phyloP scores from a whole-genome alignment of 805 yeast genomes.

The Blastobotrys parvus region DNA sequence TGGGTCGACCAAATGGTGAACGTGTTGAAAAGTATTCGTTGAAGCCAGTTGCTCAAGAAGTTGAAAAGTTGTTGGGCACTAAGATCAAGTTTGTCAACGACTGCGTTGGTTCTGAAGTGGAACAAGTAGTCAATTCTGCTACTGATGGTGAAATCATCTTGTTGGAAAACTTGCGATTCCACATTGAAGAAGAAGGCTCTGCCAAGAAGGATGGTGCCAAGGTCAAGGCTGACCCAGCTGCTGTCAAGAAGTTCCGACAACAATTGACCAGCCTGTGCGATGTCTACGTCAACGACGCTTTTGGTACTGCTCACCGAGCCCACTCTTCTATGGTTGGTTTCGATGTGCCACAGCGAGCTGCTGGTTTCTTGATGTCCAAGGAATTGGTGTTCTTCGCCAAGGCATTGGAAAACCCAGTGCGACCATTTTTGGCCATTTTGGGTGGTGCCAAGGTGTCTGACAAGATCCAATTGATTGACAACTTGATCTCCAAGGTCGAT shows the following conservation, averaged over 20 bases:
- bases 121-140: constrained; percentile 65
- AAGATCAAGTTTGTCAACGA: constrained; percentile 77
- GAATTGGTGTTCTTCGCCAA: constrained; percentile 96
- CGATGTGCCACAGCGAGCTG: constrained; percentile 90
- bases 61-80: constrained; percentile 64
- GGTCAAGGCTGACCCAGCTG: constrained; percentile 83
- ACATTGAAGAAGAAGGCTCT: constrained; percentile 85
- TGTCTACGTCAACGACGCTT: constrained; percentile 94
- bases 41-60: constrained; percentile 88
- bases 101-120: constrained; percentile 89
- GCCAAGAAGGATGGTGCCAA: constrained; percentile 87
- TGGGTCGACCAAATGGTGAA: constrained; percentile 99
- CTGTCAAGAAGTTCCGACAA: constrained; percentile 79
- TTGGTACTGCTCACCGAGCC: constrained; percentile 99
- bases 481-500: constrained; percentile 85
- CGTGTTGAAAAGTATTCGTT: constrained; percentile 76
- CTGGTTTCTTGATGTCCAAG: constrained; percentile 97
- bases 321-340: constrained; percentile 99
- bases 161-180: constrained; percentile 97
- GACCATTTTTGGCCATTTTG: constrained; percentile 97
- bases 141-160: constrained; percentile 75
- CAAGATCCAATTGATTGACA: constrained; percentile 97
- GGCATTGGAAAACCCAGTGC: constrained; percentile 95
- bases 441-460: constrained; percentile 99
- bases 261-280: constrained; percentile 90